Conservation (phyloP, 768 basidiomycete genomes). For the Cubamyces lactineus region DNA sequence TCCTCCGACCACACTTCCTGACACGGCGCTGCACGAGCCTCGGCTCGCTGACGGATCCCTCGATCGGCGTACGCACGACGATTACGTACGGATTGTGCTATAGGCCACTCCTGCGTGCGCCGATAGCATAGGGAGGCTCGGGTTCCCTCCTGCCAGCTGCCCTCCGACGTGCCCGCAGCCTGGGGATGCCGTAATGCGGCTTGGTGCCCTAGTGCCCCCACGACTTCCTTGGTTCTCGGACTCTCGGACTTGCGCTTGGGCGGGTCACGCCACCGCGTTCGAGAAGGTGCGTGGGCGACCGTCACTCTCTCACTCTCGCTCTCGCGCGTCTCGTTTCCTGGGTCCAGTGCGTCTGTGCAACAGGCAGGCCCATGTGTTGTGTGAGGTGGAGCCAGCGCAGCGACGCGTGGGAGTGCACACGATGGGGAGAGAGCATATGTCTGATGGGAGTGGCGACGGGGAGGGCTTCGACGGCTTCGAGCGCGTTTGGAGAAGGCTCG, state of each 20-base stretch:
- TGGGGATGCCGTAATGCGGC: neutral
- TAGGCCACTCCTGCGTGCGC: no score
- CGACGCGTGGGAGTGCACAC: no score
- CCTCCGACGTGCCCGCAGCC: no score
- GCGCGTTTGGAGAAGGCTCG: conserved; percentile 3
- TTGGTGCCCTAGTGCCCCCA: neutral
- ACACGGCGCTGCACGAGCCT: neutral
- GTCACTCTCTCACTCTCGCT: no score
- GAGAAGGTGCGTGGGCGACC: neutral
- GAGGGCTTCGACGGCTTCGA: conserved; percentile 1
- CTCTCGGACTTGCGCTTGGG: neutral
- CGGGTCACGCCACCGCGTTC: neutral
- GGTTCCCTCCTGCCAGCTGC: no score
- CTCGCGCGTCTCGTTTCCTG: no score
- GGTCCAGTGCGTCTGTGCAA: no score
- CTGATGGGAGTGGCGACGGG: neutral
- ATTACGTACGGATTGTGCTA: conserved; percentile 7
- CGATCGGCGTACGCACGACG: conserved; percentile 8
- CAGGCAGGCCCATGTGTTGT: no score
- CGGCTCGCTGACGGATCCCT: neutral
- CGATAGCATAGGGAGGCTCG: no score
- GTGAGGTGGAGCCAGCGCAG: no score
- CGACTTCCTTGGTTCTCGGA: conserved; percentile 3
- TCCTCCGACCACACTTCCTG: no score
- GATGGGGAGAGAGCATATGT: neutral